Evolutionary conservation across 139 green algal genomes (phyloP).

Genomic region (Picochlorum sp.): DNA sequence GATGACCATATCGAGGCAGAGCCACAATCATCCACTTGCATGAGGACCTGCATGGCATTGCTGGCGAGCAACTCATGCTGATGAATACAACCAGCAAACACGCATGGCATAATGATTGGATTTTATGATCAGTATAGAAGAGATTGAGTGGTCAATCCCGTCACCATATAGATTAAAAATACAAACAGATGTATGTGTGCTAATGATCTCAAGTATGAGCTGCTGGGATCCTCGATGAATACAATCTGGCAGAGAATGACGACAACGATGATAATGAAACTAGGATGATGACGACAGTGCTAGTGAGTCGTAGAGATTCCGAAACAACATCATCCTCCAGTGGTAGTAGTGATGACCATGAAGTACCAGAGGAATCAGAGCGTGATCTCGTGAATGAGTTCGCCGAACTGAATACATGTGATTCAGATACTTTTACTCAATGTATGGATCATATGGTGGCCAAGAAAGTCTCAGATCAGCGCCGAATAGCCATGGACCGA

Average conservation of each 20-base stretch:
- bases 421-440: background rate
- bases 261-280: conserved; percentile 6
- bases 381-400: background rate
- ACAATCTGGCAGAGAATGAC: conserved; percentile 4
- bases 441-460: background rate
- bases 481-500: conserved; percentile 18
- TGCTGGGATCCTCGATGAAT: conserved; percentile 4
- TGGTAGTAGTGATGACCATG: background rate
- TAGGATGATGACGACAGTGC: conserved; percentile 5
- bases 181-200: too few species aligned
- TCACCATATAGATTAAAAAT: too few species aligned
- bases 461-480: conserved; percentile 25
- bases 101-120: too few species aligned
- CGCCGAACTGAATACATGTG: conserved; percentile 4
- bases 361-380: background rate
- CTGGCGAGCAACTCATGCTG: too few species aligned
- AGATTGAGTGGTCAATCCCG: too few species aligned
- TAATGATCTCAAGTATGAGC: too few species aligned
- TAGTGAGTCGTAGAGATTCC: background rate
- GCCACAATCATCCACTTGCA: too few species aligned
- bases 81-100: too few species aligned
- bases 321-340: background rate
- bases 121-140: too few species aligned
- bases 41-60: too few species aligned
- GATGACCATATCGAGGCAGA: too few species aligned